Percentiles rank a stretch among this genome's conserved stretches.
These are phyloP conservation scores for Kodamaea derodonti DNA, from an alignment of 1,139 yeast genomes.

Conservation along the genomic window DNA sequence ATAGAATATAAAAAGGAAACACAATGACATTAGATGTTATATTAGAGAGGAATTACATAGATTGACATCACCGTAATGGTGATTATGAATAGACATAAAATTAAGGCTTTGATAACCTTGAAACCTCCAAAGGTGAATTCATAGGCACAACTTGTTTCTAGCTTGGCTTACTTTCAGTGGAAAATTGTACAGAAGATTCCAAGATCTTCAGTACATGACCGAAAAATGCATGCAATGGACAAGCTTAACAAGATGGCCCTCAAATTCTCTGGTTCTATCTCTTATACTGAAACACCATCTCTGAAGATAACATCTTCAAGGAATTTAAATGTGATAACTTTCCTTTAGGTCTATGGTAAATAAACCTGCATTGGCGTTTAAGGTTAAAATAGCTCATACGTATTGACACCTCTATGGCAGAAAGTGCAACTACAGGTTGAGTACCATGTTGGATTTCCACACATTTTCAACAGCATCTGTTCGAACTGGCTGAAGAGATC, in stretches of 20 bases:
- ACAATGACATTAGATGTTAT: too few relatives aligned
- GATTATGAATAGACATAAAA: too few relatives aligned
- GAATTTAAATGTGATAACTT: slow-evolving; percentile 54
- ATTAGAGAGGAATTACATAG: too few relatives aligned
- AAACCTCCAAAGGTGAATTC: not conserved
- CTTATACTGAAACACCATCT: slow-evolving; percentile 68
- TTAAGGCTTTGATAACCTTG: too few relatives aligned
- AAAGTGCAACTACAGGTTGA: slow-evolving; percentile 60
- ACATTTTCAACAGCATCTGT: slow-evolving; percentile 72
- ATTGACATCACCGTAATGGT: too few relatives aligned
- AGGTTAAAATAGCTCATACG: too few relatives aligned
- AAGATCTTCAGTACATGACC: not conserved
- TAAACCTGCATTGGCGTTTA: slow-evolving; percentile 44
- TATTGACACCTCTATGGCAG: slow-evolving; percentile 65
- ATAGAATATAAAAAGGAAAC: too few relatives aligned
- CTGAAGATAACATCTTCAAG: slow-evolving; percentile 62
- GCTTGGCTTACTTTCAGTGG: not conserved
- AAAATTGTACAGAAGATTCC: not conserved
- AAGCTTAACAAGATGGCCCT: not conserved
- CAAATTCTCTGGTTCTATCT: slow-evolving; percentile 29
- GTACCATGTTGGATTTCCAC: slow-evolving; percentile 65
- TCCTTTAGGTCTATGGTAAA: slow-evolving; percentile 60
- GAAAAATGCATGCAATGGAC: not conserved
- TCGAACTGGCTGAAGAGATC: slow-evolving; percentile 62
- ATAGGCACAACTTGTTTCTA: not conserved